Base-by-base conservation (phyloP, 306 rosid species). In the Comarum palustre region DNA sequence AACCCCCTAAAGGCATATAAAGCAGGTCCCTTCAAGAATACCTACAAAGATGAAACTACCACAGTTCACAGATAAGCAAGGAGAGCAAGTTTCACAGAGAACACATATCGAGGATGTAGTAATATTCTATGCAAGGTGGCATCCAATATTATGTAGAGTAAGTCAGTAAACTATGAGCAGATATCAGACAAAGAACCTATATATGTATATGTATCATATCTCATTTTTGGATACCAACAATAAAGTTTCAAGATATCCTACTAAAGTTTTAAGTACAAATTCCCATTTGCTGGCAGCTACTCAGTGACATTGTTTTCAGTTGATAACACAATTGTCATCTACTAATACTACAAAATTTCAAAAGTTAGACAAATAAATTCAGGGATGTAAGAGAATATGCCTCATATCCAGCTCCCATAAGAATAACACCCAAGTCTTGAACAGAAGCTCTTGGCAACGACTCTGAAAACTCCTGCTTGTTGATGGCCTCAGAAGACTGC, bases 351-450 rank as follows among this genome's bases (percentile, higher is more conserved):
- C 38, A 46, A 50, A 11, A 46, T 8, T 55, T 41, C 31, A 64
- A 25, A 34, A 32, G 38, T 6, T 34, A 34, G 52, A 69, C 59
- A 73, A 32, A 60, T 22, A 22, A 69, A 50, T 42, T 34, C 29
- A 72, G 54, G 75, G 34, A 50, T 12, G 47, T 47, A 54, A 74
- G 68, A 69, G 36, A 29, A 71, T 41, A 71, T 67, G 89, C 99
- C 97, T 94, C 97, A 71, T 94, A 94, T 88, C 97, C 99, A 36
- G 95, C 83, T 85, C 97, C 99, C 97, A 91, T 91, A 48, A 94
- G 75, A 82, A 89, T 46, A 38, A 89, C 86, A 67, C 97, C 98
- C 66, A 94, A 85, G 82, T 94, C 97, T 84, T 86, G 80, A 63
- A 91, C 67, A 51, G 95, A 84, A 70, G 97, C 96, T 75, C 96